Evolutionary conservation across 2,329 filamentous ascomycete species (phyloP), one percentile per base, ranked within the genome.

Genomic region (Pseudogymnoascus sp.): DNA sequence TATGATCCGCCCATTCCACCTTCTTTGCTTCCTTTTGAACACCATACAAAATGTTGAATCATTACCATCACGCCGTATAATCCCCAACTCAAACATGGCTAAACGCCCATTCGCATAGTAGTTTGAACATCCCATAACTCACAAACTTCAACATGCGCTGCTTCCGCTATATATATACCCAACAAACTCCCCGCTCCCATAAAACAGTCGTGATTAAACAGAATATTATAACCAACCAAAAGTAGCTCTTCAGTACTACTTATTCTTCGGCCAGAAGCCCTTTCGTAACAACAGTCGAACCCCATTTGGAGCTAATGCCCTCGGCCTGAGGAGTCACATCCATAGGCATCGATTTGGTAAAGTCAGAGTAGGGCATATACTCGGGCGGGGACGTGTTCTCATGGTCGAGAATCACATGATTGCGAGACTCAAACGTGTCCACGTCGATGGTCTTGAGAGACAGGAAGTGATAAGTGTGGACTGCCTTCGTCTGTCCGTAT

Each of bases 391-490:
- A 32, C 2, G 47, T 54, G 6, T 54, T 54, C 47, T 54, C 47
- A 2, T 54, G 47, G 28, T 47, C 57, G 12, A 65, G 25, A 8
- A 58, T 67, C 35, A 68, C 65, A 9, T 64, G 64, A 11, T 69
- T 68, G 1, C 74, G 70, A 5, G 71, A 65, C 59, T 79, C 71
- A 61, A 76, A 72, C 59, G 78, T 71, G 59, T 76, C 74, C 14
- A 78, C 72, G 39, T 80, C 78, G 12, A 77, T 74, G 0, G 78
- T 79, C 47, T 70, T 70, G 58, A 72, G 69, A 1, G 72, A 70
- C 43, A 78, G 62, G 35, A 80, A 68, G 58, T 79, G 79, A 67
- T 86, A 86, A 14, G 86, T 77, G 60, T 82, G 75, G 1, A 88
- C 84, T 1, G 70, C 69, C 65, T 79, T 81, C 37, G 72, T 71